A percentile compares a stretch with the other conserved stretches of the same genome.
These are phyloP conservation scores for Colletotrichum trifolii DNA, from an alignment of 2,329 filamentous ascomycete genomes.

Conservation along the genomic window DNA sequence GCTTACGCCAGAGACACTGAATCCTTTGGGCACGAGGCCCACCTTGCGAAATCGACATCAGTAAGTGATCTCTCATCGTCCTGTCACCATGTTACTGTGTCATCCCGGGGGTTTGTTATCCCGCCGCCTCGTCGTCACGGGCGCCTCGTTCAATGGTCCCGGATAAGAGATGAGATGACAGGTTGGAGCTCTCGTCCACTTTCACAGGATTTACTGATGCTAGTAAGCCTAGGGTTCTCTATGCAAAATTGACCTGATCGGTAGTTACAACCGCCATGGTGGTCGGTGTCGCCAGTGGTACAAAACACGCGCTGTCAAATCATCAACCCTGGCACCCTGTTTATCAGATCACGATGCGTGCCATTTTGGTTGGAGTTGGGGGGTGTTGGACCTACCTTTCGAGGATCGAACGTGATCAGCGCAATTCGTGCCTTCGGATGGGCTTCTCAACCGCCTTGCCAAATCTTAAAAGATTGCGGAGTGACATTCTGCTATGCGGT, in stretches of 20 bases:
- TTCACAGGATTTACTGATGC: constrained; percentile 6
- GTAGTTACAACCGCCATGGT: neutral
- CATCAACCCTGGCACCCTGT: too few relatives aligned
- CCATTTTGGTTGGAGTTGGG: too few relatives aligned
- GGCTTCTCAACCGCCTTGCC: neutral
- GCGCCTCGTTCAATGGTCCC: too few relatives aligned
- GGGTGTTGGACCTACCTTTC: too few relatives aligned
- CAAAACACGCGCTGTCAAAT: too few relatives aligned
- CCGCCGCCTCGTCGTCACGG: neutral
- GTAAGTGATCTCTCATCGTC: too few relatives aligned
- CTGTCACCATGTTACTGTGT: neutral
- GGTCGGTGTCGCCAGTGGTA: neutral
- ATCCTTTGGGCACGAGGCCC: neutral
- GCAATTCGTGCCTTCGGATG: too few relatives aligned
- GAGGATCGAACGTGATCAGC: too few relatives aligned
- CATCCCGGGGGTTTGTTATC: neutral
- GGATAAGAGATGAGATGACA: too few relatives aligned
- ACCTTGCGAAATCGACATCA: neutral
- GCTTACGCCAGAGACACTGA: constrained; percentile 17
- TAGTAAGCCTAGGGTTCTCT: neutral
- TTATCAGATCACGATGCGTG: too few relatives aligned
- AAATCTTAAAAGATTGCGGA: constrained; percentile 9
- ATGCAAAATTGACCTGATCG: neutral
- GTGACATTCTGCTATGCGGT: neutral
- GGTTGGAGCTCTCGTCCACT: neutral